Evolutionary conservation across 73 alveolate species (phyloP).

Genomic region (Paramecium bursaria): DNA sequence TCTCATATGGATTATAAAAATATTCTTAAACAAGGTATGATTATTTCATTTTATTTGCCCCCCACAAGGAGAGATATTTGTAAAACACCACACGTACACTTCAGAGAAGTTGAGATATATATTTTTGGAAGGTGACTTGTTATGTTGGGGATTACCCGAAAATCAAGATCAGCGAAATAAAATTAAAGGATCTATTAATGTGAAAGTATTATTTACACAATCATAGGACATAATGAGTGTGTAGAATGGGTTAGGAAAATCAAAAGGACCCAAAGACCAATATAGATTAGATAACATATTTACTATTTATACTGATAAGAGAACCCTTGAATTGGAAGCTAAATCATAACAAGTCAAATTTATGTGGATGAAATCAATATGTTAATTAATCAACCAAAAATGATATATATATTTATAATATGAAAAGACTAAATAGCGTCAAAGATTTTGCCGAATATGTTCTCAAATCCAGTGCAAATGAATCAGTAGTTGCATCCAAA

Average conservation of each 20-base stretch:
- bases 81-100: conserved; percentile 26
- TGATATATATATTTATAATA: too few relatives aligned
- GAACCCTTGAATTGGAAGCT: neutral
- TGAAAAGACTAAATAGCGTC: too few relatives aligned
- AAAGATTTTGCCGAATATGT: too few relatives aligned
- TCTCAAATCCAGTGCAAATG: too few relatives aligned
- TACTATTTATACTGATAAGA: neutral
- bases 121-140: neutral
- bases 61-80: conserved; percentile 45
- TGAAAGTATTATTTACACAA: conserved; percentile 1
- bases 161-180: neutral
- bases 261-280: conserved; percentile 13
- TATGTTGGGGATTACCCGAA: conserved; percentile 27
- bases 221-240: conserved; percentile 12
- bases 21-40: too few relatives aligned
- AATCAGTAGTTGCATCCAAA: too few relatives aligned
- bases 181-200: conserved; percentile 21
- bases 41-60: too few relatives aligned
- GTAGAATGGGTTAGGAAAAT: conserved; percentile 34
- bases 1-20: too few relatives aligned
- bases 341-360: neutral
- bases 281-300: neutral
- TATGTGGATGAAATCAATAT: neutral
- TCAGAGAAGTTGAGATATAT: conserved; percentile 25
- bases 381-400: too few relatives aligned